These are phyloP conservation scores for Pseudocercospora crystallina DNA, from an alignment of 2,329 filamentous ascomycete genomes.

Conservation along the genomic window DNA sequence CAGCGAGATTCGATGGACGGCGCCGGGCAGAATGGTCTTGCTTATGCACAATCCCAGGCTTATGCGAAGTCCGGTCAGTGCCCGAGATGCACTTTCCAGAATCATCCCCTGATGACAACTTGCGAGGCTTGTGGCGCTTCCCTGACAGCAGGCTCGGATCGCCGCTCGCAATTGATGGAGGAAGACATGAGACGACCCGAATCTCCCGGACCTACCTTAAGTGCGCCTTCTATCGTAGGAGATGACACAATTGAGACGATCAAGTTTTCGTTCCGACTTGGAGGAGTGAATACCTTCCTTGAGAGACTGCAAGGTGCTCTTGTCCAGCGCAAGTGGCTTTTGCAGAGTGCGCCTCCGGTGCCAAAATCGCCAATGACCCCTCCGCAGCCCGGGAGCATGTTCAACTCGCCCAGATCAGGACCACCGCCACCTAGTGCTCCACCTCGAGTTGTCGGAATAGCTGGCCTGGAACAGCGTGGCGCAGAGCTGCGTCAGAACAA, in stretches of 20 bases:
- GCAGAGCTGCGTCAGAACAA: constrained; percentile 87
- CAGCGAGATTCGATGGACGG: constrained; percentile 8
- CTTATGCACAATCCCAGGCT: neutral
- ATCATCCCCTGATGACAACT: constrained; percentile 79
- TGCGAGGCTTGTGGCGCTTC: constrained; percentile 92
- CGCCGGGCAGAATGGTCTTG: neutral
- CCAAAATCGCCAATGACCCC: constrained; percentile 57
- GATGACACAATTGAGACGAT: constrained; percentile 70
- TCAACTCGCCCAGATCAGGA: constrained; percentile 48
- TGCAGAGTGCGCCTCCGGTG: constrained; percentile 84
- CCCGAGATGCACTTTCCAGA: constrained; percentile 88
- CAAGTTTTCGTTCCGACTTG: constrained; percentile 87
- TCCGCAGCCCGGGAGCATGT: constrained; percentile 28
- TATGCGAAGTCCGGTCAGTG: constrained; percentile 49
- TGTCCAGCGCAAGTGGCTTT: constrained; percentile 91
- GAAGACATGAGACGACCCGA: constrained; percentile 54
- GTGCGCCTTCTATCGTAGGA: constrained; percentile 43
- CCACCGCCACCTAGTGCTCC: constrained; percentile 25
- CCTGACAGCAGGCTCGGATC: constrained; percentile 52
- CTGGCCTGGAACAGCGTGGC: constrained; percentile 83
- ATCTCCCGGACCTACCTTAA: constrained; percentile 73
- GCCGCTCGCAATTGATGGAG: constrained; percentile 38
- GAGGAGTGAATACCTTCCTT: constrained; percentile 86
- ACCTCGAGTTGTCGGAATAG: constrained; percentile 77
- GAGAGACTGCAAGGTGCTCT: constrained; percentile 85